Evolutionary conservation across 129 eudicot genomes (phyloP), one percentile per base, ranked within the genome.

Genomic region (Smallanthus sonchifolius): DNA sequence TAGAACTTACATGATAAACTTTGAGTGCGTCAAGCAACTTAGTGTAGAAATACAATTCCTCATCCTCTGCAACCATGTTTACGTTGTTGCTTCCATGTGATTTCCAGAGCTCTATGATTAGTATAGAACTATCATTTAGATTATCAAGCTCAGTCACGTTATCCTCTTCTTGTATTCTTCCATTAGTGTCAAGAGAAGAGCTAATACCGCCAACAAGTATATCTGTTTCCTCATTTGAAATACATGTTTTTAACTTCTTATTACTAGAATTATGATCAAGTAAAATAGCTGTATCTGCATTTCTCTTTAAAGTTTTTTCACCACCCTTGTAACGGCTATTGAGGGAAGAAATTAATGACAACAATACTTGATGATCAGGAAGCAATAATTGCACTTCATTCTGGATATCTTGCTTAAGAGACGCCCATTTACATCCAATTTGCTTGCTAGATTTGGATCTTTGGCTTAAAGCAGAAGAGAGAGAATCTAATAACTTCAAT

Each of bases 361-460:
- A 79, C 40, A 95, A 77, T 13, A 91, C 97, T 81, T 91, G 97
- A 64, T 90, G 88, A 87, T 91, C 97, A 67, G 97, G 99, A 49
- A 91, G 96, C 65, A 80, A 71, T 45, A 86, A 67, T 6, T 88
- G 91, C 80, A 87, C 89, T 84, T 81, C 86, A 67, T 88, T 77
- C 74, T 86, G 87, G 65, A 95, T 87, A 24, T 95, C 93, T 69
- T 72, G 81, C 82, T 80, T 85, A 30, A 93, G 84, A 44, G 90
- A 80, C 7, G 6, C 69, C 93, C 87, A 85, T 40, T 57, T 74
- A 67, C 77, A 77, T 70, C 39, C 72, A 52, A 52, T 65, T 74
- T 55, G 78, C 80, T 63, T 70, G 78, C 67, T 76, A 42, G 85
- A 64, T 51, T 54, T 30, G 5, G 86, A 82, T 70, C 69, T 67